Conservation (phyloP, 805 yeast genomes). For the Wickerhamomyces ciferrii region DNA sequence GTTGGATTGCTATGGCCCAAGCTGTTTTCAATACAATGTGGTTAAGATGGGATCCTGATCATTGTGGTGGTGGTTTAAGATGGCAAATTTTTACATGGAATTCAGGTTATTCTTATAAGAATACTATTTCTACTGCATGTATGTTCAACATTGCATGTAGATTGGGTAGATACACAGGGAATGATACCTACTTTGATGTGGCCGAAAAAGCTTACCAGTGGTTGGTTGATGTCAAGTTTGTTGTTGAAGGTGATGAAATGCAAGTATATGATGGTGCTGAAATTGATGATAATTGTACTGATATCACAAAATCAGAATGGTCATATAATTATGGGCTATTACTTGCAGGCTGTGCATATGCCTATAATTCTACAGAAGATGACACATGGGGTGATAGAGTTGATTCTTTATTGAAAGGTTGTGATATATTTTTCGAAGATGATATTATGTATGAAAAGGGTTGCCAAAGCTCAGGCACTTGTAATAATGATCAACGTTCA, state of each 20-base stretch:
- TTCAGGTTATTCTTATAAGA: conserved; percentile 62
- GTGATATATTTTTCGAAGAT: conserved; percentile 40
- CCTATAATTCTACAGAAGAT: conserved; percentile 56
- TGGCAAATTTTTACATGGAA: conserved; percentile 75
- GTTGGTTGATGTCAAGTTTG: conserved; percentile 45
- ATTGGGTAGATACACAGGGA: conserved; percentile 55
- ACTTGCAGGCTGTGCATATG: conserved; percentile 64
- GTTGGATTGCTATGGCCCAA: conserved; percentile 57
- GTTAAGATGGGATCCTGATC: conserved; percentile 50
- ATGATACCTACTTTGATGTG: conserved; percentile 46
- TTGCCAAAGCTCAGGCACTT: conserved; percentile 46
- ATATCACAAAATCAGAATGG: conserved; percentile 52
- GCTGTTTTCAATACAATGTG: conserved; percentile 62
- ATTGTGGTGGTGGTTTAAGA: conserved; percentile 63
- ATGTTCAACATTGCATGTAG: conserved; percentile 59
- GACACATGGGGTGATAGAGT: conserved; percentile 46
- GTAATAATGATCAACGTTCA: conserved; percentile 75
- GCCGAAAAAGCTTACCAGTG: conserved; percentile 55
- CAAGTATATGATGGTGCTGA: conserved; percentile 56
- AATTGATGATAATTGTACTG: conserved; percentile 41
- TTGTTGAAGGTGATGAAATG: conserved; percentile 31
- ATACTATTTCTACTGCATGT: conserved; percentile 60
- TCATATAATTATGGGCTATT: conserved; percentile 66
- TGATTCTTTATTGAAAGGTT: conserved; percentile 36
- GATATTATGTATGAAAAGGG: conserved; percentile 56